Base-by-base conservation (phyloP, 2,329 filamentous ascomycete species). In the Curvularia sp. region DNA sequence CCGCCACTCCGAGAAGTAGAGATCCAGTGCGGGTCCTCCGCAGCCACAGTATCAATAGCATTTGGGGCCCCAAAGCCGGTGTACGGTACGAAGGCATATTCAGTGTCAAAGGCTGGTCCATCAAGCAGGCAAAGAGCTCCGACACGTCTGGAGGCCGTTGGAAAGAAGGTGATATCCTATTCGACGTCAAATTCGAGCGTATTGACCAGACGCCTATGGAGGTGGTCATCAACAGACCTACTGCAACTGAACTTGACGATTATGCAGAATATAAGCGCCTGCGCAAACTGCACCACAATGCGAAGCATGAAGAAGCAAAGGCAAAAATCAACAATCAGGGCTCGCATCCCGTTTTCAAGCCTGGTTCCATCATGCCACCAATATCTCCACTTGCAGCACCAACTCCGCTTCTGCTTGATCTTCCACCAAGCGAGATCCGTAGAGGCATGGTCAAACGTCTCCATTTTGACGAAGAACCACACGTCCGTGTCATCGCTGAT, bases 71-170 rank as follows among this genome's bases (percentile, higher is more conserved):
- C 2, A 77, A 77, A 58, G 80, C 78, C 49, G 81, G 81, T 0
- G 65, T 83, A 6, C 66, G 81, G 67, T 83, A 83, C 58, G 81
- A 83, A 49, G 81, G 81, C 48, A 58, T 83, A 79, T 71, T 71
- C 52, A 58, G 54, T 13, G 69, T 75, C 39, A 70, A 60, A 9
- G 78, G 80, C 24, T 83, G 81, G 81, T 71, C 73, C 1, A 70
- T 82, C 55, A 74, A 64, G 20, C 64, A 70, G 53, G 64, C 68
- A 1, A 69, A 56, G 18, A 51, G 44, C 20, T 48, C 58, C 0
- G 67, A 71, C 28, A 53, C 53, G 20, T 20, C 54, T n/a, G 53
- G 60, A 15, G 61, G 58, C 0, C 60, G 66, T 5, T 62, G 61
- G 60, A 69, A 62, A 22, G 28, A 65, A 28, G 69, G 69, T 12